Base-by-base conservation (phyloP, 2,329 filamentous ascomycete species). In the Ceratocystis eucalypticola region DNA sequence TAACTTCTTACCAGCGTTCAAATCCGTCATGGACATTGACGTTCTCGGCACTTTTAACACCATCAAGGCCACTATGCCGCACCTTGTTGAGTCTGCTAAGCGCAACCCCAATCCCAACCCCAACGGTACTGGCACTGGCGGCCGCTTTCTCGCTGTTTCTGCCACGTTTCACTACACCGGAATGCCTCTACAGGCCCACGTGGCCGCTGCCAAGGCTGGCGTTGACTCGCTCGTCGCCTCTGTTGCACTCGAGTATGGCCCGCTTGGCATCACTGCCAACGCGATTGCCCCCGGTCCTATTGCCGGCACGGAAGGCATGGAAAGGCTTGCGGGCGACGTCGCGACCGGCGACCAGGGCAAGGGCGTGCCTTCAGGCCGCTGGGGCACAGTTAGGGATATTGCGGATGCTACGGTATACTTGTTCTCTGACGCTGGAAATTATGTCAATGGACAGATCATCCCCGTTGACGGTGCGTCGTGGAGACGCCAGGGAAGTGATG, bases 1-100 rank as follows among this genome's bases (percentile, higher is more conserved):
- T 65, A 22, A 66, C 55, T 57, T 33, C 5, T 28, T 12, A 2
- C 33, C 48, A 70, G 94, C 90, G 2, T 96, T 99, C 84, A 95
- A 92, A 76, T 82, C 89, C 0, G 94, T 99, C 70, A 93, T 97
- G 72, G 94, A 97, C 69, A 99, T 99, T 72, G 94, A 97, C 74
- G 88, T 96, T 2, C 76, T 97, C 45, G 94, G 94, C 41, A 95
- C 89, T 17, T 99, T 89, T 78, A 96, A 97, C 78, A 96, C 91
- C 2, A 81, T 96, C 73, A 97, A 97, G 77, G 91, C 93, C 2
- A 94, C 91, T 0, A 78, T 96, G 44, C 90, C 91, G 0, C 82
- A 96, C 72, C 83, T 99, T 2, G 76, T 91, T 12, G 81, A 84
- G 71, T 95, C 91, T n/a, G 86, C 88, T 0, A 70, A 71, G 59